Percentiles rank a stretch among this genome's conserved stretches.
These are phyloP conservation scores for Cordyceps cicadae DNA, from an alignment of 2,329 filamentous ascomycete genomes.

Conservation along the genomic window DNA sequence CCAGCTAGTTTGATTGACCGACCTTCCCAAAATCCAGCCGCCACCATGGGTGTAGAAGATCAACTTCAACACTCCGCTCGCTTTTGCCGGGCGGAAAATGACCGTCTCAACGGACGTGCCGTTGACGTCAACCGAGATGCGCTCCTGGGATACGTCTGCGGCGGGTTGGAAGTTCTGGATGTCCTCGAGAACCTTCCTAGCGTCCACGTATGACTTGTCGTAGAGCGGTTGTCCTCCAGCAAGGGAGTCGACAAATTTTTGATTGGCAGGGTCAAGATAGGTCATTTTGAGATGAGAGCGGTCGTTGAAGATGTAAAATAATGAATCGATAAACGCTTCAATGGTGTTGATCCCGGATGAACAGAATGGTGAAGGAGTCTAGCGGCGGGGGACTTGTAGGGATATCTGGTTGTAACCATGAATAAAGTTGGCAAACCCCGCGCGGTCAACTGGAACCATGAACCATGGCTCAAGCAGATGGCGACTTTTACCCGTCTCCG, in stretches of 20 bases:
- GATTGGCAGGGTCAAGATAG: not conserved
- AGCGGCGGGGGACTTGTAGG: no score
- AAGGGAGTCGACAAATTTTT: not conserved
- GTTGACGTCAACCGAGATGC: not conserved
- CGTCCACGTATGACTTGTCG: not conserved
- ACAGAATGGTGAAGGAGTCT: no score
- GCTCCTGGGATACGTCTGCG: not conserved
- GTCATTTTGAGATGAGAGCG: not conserved
- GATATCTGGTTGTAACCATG: no score
- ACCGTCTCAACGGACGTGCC: not conserved
- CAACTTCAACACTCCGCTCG: not conserved
- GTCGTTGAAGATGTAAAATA: no score
- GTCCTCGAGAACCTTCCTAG: not conserved
- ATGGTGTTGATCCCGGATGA: no score
- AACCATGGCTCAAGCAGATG: no score
- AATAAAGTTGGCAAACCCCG: no score
- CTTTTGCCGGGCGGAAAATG: not conserved
- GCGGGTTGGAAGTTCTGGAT: not conserved
- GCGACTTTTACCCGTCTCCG: no score
- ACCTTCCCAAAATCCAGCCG: not conserved
- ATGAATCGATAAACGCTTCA: no score
- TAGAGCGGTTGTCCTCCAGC: not conserved
- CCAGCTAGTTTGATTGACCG: not conserved
- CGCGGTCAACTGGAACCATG: no score
- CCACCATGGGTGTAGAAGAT: not conserved